Evolutionary conservation across 2,329 filamentous ascomycete genomes (phyloP), one percentile per base, ranked within the genome.

Genomic region (Torrubiellomyces zombiae): DNA sequence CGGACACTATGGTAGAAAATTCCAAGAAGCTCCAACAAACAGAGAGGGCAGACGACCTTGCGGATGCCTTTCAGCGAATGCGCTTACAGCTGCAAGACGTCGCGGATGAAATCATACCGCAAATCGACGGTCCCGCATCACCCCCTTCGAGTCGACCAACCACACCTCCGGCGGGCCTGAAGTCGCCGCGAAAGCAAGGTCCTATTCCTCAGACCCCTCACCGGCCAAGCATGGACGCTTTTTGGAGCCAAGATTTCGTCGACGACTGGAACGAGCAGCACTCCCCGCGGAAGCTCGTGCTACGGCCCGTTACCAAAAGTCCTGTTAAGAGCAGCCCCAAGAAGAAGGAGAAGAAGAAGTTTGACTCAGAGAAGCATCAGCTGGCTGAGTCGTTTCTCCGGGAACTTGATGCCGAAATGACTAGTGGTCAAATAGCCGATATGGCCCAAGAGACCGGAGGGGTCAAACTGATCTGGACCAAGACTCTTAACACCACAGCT

Each of bases 401-500:
- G 0, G 73, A 81, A 35, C 66, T 89, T n/a, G 80, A 89, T 44
- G 38, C 43, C 0, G 57, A 51, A 19, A 67, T 86, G 36, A 73
- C 75, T 0, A 38, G 57, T 3, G 70, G 74, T 7, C 53, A 60
- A 31, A 63, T 89, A 6, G 45, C 54, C 1, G 38, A 56, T 14
- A 55, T 83, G 12, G 59, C 76, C 0, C 54, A 58, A 3, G 49
- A 58, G 1, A 78, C 76, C 0, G 78, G 79, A 11, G 80, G 80
- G 1, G 61, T 86, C 23, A 64, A 66, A 28, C 58, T 86, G 18
- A 50, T 67, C 21, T 89, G 80, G 80, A 73, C 63, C 31, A 80
- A 76, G 37, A 80, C 68, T n/a, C 65, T 89, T 25, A 78, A 75
- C 42, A 77, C 75, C 2, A 86, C 80, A 0, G 80, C 80, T 9